Base-by-base conservation (phyloP, 495 filamentous ascomycete species). In the Aspergillus saccharolyticus region DNA sequence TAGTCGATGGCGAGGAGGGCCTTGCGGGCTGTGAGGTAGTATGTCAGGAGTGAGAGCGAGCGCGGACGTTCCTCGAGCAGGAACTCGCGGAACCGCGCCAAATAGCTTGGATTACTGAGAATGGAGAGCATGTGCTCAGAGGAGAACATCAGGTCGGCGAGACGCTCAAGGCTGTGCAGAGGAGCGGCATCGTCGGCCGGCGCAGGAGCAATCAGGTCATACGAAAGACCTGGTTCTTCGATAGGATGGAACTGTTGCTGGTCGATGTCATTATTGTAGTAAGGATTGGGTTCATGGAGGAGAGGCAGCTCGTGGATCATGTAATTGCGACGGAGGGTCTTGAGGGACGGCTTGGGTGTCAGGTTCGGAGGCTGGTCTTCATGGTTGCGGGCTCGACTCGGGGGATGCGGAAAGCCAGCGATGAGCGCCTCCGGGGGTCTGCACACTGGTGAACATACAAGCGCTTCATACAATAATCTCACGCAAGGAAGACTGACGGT, bases 1-100 rank as follows among this genome's bases (percentile, higher is more conserved):
- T 90, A 90, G 21, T 77, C 70, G 46, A 91, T 80, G n/a, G 88
- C 84, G 58, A 84, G 78, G n/a, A 89, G 66, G 3, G 84, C 85
- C 58, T 90, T 89, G 52, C 80, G 67, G 0, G 85, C 75, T 49
- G 73, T 76, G 9, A 93, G 79, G 62, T 91, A 93, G 63, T 80
- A 82, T 18, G 76, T 75, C 0, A 96, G 77, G 0, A 85, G 68
- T 0, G 85, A 71, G 0, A 93, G 79, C 20, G 86, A 90, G 55
- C 89, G 83, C 21, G 84, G 81, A 21, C 91, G 86, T 30, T 89
- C 77, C 1, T 80, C 84, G 62, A 88, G 85, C 16, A 96, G 70
- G 54, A 85, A 91, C 1, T 83, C 79, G n/a, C 76, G 82, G 52
- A 83, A 81, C 8, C 79, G 69, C 48, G 82, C 71, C 48, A 93